Percentiles rank a stretch among this genome's conserved stretches.
These are phyloP conservation scores for Colletotrichum gigasporum DNA, from an alignment of 2,329 filamentous ascomycete genomes.

Conservation along the genomic window DNA sequence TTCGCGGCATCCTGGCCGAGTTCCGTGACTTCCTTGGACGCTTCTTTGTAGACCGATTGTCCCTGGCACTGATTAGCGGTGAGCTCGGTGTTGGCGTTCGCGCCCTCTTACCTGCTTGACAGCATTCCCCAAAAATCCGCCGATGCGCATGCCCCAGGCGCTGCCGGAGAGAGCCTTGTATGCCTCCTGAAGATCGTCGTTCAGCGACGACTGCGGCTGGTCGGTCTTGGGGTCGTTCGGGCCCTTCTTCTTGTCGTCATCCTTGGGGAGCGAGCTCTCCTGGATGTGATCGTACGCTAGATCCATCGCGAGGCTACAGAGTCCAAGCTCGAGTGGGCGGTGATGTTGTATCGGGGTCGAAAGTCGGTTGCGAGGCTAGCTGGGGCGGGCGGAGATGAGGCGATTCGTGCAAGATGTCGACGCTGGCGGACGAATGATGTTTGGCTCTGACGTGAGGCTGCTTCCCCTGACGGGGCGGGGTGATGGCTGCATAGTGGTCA, in stretches of 20 bases:
- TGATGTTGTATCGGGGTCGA: neutral
- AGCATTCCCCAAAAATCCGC: constrained; percentile 90
- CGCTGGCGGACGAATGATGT: constrained; percentile 23
- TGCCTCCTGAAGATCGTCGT: constrained; percentile 91
- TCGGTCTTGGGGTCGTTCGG: constrained; percentile 50
- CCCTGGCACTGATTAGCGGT: constrained; percentile 60
- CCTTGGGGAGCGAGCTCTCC: constrained; percentile 77
- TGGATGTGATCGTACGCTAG: constrained; percentile 96
- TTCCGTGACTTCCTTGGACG: constrained; percentile 82
- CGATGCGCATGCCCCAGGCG: constrained; percentile 89
- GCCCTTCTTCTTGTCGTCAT: constrained; percentile 57
- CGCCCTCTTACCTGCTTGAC: constrained; percentile 79
- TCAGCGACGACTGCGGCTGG: constrained; percentile 68
- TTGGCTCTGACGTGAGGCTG: constrained; percentile 28
- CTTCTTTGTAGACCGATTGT: constrained; percentile 84
- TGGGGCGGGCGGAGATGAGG: constrained; percentile 7
- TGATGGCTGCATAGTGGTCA: constrained; percentile 27
- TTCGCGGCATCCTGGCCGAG: constrained; percentile 85
- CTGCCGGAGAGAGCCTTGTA: constrained; percentile 93
- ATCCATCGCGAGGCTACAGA: constrained; percentile 72
- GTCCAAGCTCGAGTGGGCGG: neutral
- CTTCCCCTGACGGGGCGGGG: constrained; percentile 22
- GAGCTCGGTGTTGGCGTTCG: neutral
- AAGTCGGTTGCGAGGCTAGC: constrained; percentile 23
- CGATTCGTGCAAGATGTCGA: constrained; percentile 20